Evolutionary conservation across 345 rosid species (phyloP), one percentile per base, ranked within the genome.

Genomic region (Dimocarpus longan): DNA sequence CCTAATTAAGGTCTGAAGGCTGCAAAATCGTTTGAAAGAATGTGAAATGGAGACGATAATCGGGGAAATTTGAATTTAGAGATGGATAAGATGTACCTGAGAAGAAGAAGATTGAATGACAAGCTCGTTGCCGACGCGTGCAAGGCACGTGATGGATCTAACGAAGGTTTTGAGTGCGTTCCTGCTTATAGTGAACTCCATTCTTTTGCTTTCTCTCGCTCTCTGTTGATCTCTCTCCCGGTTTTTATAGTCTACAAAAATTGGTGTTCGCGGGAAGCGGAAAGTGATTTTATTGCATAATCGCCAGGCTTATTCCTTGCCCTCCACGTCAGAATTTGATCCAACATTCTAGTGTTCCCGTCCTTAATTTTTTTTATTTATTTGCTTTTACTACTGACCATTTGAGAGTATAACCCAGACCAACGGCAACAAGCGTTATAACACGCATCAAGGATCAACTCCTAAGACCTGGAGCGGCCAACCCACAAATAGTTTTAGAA

Each of bases 41-140:
- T 22, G 24, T 43, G 18, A 28, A 48, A 16, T 71, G 46, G 56
- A 66, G 80, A 81, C 24, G 64, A 71, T 16, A 75, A 65, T 52
- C 22, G 57, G 73, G 42, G 19, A 48, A 16, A 60, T 60, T 60
- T 60, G 28, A 54, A 54, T 15, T 54, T 12, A 3, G 15, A 71
- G 10, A 12, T 11, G 16, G 13, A 43, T 48, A 42, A 92, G 97
- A 91, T 89, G 91, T 48, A 92, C 99, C 93, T 89, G 93, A 66
- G 90, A 85, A 60, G 95, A 84, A 67, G 94, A 89, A 70, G 94
- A 92, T 83, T 91, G 88, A 18, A 92, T 78, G n/a, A 87, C 91
- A 71, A 96, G 94, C 91, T 96, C 99, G 88, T 88, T 93, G 7
- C 94, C 97, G 73, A 94, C 81, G 62, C 98, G 93, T 5, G 95